Evolutionary conservation across 2,329 filamentous ascomycete genomes (phyloP), one percentile per base, ranked within the genome.

Genomic region (Calycina herbarum): DNA sequence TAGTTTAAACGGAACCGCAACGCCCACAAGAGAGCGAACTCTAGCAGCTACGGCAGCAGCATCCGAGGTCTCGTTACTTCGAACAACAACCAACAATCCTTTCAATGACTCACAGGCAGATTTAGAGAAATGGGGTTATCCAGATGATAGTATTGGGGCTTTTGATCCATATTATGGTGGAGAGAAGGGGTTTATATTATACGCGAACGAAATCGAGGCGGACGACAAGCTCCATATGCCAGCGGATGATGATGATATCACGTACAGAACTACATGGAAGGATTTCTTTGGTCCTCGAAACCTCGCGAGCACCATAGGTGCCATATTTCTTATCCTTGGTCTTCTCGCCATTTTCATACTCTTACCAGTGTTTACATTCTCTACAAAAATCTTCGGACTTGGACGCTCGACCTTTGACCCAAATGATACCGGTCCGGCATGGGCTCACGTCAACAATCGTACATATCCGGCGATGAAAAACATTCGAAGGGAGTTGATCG

Each of bases 181-280:
- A 58, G 75, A 76, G 27, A 73, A 74, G 38, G 73, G 73, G 0
- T 76, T 76, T 54, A 75, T 82, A 4, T 70, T 85, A 24, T 82
- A 82, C 68, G 75, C 77, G 15, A 79, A 85, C 66, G 79, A 84
- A 66, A 77, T 80, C 59, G 84, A 86, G 70, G 78, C 78, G 31
- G 84, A 86, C 67, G 84, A 86, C 67, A 80, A 82, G 31, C 78
- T 84, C 74, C 83, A 86, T 66, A 81, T 83, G 77, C 83, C 84
- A 10, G 76, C 77, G 58, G 79, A 80, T 59, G 81, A 84, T 68
- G 82, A 84, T 66, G 82, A 84, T 66, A 76, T 63, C 8, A 65
- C 33, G 5, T 78, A 65, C 74, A 82, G 78, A 68, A 74, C 80
- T 7, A 78, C 72, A 17, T 74, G 78, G 66, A 77, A 74, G 59